phyloP scores from a whole-genome alignment of 805 yeast species.

The Cyberlindnera meyerae region DNA sequence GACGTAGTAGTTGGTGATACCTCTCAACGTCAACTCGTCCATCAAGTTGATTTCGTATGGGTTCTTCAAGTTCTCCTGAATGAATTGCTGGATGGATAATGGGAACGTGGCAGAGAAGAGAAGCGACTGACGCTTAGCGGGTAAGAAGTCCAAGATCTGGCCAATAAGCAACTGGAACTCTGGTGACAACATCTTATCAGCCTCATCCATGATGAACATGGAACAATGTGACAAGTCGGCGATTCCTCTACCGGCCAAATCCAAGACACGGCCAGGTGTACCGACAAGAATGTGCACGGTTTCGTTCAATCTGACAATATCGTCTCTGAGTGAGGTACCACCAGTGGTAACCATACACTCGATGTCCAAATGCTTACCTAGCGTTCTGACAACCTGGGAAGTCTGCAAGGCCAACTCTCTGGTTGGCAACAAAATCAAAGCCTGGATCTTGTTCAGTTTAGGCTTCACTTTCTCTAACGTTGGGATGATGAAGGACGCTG shows the following conservation, averaged over 20 bases:
- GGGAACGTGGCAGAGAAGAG: constrained; percentile 97
- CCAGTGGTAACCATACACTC: constrained; percentile 98
- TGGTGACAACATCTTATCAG: constrained; percentile 90
- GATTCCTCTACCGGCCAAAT: constrained; percentile 80
- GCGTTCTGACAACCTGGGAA: constrained; percentile 92
- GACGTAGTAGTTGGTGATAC: constrained; percentile 97
- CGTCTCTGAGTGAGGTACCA: constrained; percentile 92
- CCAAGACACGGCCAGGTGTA: constrained; percentile 96
- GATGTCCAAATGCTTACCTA: constrained; percentile 88
- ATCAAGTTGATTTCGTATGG: constrained; percentile 95
- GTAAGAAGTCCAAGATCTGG: constrained; percentile 79
- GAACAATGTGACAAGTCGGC: constrained; percentile 86
- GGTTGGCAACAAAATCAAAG: constrained; percentile 91
- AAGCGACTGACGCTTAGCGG: constrained; percentile 73
- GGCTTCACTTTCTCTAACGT: constrained; percentile 86
- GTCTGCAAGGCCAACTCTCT: constrained; percentile 98
- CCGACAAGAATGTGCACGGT: constrained; percentile 94
- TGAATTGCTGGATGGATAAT: constrained; percentile 82
- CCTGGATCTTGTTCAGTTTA: constrained; percentile 78
- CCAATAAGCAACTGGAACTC: constrained; percentile 87
- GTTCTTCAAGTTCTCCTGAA: constrained; percentile 82
- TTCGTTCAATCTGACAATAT: constrained; percentile 86
- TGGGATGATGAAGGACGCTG: constrained; percentile 96
- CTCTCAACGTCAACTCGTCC: constrained; percentile 95
- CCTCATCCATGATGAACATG: constrained; percentile 95